These are phyloP conservation scores for Zygosaccharomyces sapae DNA, from an alignment of 1,139 yeast species.

Conservation along the genomic window DNA sequence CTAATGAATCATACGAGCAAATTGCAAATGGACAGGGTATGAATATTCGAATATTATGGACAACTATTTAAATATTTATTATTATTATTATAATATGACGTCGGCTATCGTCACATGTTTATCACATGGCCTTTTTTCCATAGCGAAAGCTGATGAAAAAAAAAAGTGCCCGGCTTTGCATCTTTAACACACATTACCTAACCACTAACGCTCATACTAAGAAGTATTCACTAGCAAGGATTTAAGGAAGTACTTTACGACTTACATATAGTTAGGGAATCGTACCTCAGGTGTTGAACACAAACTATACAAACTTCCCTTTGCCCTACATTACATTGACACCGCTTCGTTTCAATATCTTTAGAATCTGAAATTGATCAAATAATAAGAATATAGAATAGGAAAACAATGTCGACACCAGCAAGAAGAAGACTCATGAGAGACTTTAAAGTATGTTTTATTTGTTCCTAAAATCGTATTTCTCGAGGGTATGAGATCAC, in stretches of 20 bases:
- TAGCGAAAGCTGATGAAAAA: background rate
- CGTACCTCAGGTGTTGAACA: too few species aligned
- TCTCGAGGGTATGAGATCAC: slow-evolving; percentile 1
- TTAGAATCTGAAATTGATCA: background rate
- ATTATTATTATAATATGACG: slow-evolving; percentile 5
- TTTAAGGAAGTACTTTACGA: too few species aligned
- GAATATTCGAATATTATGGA: slow-evolving; percentile 9
- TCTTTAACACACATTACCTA: background rate
- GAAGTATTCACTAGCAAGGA: too few species aligned
- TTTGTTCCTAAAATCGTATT: background rate
- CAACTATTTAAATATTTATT: background rate
- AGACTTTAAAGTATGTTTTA: slow-evolving; percentile 72
- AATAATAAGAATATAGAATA: slow-evolving; percentile 2
- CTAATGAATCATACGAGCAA: slow-evolving; percentile 65
- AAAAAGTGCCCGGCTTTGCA: background rate
- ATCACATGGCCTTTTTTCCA: background rate
- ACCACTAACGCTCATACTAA: background rate
- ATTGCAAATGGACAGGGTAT: slow-evolving; percentile 71
- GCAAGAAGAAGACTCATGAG: slow-evolving; percentile 98
- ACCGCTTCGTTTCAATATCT: background rate
- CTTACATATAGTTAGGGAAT: too few species aligned
- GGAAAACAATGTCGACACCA: slow-evolving; percentile 76
- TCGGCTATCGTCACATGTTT: slow-evolving; percentile 2
- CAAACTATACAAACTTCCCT: background rate
- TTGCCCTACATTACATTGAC: background rate